Percentiles rank a stretch among this genome's conserved stretches.
Conservation (phyloP, 108 stramenopile species). For the Cyclotella distinguenda region DNA sequence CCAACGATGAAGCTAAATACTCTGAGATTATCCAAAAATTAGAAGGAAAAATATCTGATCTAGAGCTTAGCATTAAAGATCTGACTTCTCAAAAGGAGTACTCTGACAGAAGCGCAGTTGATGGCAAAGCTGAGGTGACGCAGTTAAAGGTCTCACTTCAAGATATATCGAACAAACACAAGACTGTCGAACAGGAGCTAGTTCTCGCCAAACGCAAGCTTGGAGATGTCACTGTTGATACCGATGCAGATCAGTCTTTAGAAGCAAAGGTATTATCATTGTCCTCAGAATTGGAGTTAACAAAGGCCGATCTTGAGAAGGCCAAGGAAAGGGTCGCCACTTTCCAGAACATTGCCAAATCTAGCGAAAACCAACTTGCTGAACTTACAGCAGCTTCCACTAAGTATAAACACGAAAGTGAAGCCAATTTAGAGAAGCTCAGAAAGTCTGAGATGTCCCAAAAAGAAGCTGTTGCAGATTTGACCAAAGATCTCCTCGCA, state of each 20-base stretch:
- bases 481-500: slow-evolving; percentile 72
- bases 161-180: slow-evolving; percentile 45
- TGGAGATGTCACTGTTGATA: slow-evolving; percentile 45
- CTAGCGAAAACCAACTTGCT: slow-evolving; percentile 65
- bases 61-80: slow-evolving; percentile 42
- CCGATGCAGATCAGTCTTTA: slow-evolving; percentile 52
- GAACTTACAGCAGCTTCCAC: slow-evolving; percentile 61
- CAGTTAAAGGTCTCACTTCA: slow-evolving; percentile 48
- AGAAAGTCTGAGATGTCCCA: slow-evolving; percentile 50
- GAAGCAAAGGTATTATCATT: slow-evolving; percentile 54
- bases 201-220: slow-evolving; percentile 44
- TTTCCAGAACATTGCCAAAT: slow-evolving; percentile 69
- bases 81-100: slow-evolving; percentile 52
- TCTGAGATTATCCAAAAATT: slow-evolving; percentile 46
- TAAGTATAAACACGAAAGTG: slow-evolving; percentile 58
- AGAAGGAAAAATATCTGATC: slow-evolving; percentile 51
- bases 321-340: slow-evolving; percentile 51
- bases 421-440: slow-evolving; percentile 50
- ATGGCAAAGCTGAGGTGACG: slow-evolving; percentile 43
- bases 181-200: slow-evolving; percentile 49
- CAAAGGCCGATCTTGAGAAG: slow-evolving; percentile 56
- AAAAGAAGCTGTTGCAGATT: slow-evolving; percentile 66
- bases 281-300: slow-evolving; percentile 57
- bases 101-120: slow-evolving; percentile 29
- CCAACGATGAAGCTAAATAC: slow-evolving; percentile 45